Conservation (phyloP, 495 filamentous ascomycete species). For the Podospora conica region DNA sequence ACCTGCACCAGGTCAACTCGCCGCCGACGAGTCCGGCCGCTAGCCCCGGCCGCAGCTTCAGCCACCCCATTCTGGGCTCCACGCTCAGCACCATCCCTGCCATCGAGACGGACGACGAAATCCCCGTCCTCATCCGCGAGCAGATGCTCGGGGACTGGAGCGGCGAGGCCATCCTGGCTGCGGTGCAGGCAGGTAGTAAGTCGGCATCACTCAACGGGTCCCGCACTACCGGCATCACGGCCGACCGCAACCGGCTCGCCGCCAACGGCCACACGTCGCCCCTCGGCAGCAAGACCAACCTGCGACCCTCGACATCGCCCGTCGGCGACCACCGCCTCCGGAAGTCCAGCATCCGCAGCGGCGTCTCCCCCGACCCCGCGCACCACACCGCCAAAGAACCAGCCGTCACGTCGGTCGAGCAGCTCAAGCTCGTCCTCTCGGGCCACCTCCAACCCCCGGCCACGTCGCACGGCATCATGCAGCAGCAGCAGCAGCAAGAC, state of each 20-base stretch:
- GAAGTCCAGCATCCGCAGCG: slow-evolving; percentile 41
- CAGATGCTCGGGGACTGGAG: slow-evolving; percentile 67
- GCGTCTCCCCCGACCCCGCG: slow-evolving; percentile 45
- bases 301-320: slow-evolving; percentile 38
- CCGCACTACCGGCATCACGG: slow-evolving; percentile 47
- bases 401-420: slow-evolving; percentile 76
- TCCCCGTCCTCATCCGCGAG: slow-evolving; percentile 53
- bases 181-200: slow-evolving; percentile 60
- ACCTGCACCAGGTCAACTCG: slow-evolving; percentile 50
- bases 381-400: slow-evolving; percentile 45
- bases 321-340: slow-evolving; percentile 24
- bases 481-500: not conserved
- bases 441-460: slow-evolving; percentile 36
- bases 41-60: slow-evolving; percentile 63
- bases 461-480: slow-evolving; percentile 21
- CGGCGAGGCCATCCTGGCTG: slow-evolving; percentile 60
- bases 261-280: slow-evolving; percentile 39
- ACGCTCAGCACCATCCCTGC: slow-evolving; percentile 33
- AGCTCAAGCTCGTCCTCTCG: slow-evolving; percentile 69
- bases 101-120: slow-evolving; percentile 30
- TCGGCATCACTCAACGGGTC: slow-evolving; percentile 68
- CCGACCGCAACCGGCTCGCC: slow-evolving; percentile 50
- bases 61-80: slow-evolving; percentile 52
- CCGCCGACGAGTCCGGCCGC: slow-evolving; percentile 62
- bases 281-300: slow-evolving; percentile 34